Conservation (phyloP, 2,329 filamentous ascomycete species). For the Aspergillus novoparasiticus region DNA sequence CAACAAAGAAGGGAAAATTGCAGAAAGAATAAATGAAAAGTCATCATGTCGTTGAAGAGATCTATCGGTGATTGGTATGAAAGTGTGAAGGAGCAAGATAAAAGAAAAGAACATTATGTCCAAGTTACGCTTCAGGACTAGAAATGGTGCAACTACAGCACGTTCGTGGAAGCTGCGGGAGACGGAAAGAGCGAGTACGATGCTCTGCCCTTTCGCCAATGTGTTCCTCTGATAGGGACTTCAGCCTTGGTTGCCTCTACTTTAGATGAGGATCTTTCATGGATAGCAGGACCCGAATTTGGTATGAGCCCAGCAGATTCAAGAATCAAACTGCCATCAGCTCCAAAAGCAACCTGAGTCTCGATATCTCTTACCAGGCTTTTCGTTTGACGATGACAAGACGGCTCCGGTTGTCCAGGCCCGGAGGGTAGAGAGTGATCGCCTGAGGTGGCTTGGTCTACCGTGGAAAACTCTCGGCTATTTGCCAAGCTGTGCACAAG, state of each 20-base stretch:
- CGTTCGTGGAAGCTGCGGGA: conserved; percentile 14
- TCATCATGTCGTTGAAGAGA: conserved; percentile 32
- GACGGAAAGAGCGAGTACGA: conserved; percentile 44
- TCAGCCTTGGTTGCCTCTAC: conserved; percentile 30
- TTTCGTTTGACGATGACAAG: conserved; percentile 39
- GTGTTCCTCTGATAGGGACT: conserved; percentile 29
- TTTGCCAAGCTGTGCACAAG: conserved; percentile 44
- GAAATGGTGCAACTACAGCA: conserved; percentile 11
- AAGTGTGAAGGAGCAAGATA: conserved; percentile 9
- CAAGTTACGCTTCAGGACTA: conserved; percentile 2
- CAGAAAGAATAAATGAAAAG: conserved; percentile 18
- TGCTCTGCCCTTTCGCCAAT: conserved; percentile 41
- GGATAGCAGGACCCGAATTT: conserved; percentile 23
- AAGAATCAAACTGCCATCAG: conserved; percentile 29
- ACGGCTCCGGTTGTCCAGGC: conserved; percentile 24
- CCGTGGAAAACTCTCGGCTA: conserved; percentile 42
- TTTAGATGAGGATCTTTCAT: conserved; percentile 43
- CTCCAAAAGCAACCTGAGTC: conserved; percentile 31
- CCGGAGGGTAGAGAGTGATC: conserved; percentile 19
- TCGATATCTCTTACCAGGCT: conserved; percentile 40
- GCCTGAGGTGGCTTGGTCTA: conserved; percentile 24
- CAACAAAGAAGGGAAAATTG: conserved; percentile 14
- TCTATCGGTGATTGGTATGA: conserved; percentile 18
- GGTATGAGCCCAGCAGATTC: conserved; percentile 29
- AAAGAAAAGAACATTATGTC: conserved; percentile 8